Percentiles rank a stretch among this genome's conserved stretches.
phyloP scores from a whole-genome alignment of 2,329 filamentous ascomycete genomes.

The Monascus ruber region DNA sequence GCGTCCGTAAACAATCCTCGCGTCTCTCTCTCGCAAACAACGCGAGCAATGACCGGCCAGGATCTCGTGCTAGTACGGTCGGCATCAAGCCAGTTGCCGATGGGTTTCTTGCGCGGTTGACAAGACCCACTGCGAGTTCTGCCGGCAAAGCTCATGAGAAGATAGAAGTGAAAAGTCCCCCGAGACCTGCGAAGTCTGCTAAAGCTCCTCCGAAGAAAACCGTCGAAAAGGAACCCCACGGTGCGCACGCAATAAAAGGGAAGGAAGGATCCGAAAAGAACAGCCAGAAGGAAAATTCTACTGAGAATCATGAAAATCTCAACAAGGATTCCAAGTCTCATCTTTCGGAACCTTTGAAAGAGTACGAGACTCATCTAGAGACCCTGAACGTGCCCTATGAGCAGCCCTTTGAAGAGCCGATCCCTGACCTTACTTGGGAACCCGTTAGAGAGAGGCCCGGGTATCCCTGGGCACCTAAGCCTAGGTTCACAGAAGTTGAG shows the following conservation, averaged over 20 bases:
- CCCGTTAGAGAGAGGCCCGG: constrained; percentile 2
- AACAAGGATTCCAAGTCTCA: too few species aligned
- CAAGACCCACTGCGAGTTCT: constrained; percentile 40
- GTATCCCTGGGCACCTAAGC: not conserved
- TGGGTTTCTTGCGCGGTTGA: constrained; percentile 40
- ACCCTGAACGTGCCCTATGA: not conserved
- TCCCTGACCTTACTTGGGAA: constrained; percentile 1
- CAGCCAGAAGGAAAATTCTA: constrained; percentile 7
- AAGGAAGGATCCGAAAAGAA: constrained; percentile 7
- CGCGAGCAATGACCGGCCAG: constrained; percentile 23
- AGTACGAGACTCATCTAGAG: too few species aligned
- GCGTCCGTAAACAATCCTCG: constrained; percentile 20
- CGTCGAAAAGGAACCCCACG: constrained; percentile 13
- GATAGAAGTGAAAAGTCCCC: constrained; percentile 29
- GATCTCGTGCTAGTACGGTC: constrained; percentile 29
- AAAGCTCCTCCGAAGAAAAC: constrained; percentile 12
- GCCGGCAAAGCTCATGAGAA: constrained; percentile 39
- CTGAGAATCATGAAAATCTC: too few species aligned
- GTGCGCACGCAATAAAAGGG: constrained; percentile 6
- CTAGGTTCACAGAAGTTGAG: constrained; percentile 1
- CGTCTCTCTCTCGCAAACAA: constrained; percentile 20
- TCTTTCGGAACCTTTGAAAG: too few species aligned
- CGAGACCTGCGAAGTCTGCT: constrained; percentile 14
- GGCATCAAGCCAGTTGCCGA: constrained; percentile 31
- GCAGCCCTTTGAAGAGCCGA: constrained; percentile 4